Percentiles rank a stretch among this genome's conserved stretches.
These are phyloP conservation scores for Starmerella potacharoeniae DNA, from an alignment of 805 yeast species.

Conservation along the genomic window DNA sequence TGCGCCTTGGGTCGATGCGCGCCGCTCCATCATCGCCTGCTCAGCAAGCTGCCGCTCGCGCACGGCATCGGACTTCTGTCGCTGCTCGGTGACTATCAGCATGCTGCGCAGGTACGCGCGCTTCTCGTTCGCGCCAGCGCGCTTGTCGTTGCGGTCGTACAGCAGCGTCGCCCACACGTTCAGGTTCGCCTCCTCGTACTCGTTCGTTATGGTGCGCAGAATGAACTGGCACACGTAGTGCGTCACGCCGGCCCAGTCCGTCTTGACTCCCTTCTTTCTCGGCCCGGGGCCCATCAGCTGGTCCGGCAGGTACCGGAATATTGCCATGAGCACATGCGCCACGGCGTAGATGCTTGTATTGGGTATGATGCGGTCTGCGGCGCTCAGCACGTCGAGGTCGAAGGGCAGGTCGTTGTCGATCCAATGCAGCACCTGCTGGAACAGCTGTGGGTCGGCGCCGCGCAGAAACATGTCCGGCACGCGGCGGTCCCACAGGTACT, in stretches of 20 bases:
- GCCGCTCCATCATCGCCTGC: background rate
- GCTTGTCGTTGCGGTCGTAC: conserved; percentile 15
- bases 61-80: background rate
- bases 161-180: conserved; percentile 16
- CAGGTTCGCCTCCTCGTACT: conserved; percentile 3
- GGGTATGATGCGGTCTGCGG: conserved; percentile 24
- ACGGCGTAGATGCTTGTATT: conserved; percentile 36
- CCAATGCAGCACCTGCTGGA: conserved; percentile 28
- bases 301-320: conserved; percentile 17
- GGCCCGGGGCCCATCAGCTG: conserved; percentile 16
- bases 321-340: conserved; percentile 22
- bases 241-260: background rate
- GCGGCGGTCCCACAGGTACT: conserved; percentile 26
- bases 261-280: conserved; percentile 1
- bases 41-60: background rate
- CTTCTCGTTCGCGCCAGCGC: conserved; percentile 16
- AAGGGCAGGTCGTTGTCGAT: conserved; percentile 28
- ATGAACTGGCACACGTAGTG: conserved; percentile 9
- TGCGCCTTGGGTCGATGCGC: background rate
- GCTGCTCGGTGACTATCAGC: conserved; percentile 7
- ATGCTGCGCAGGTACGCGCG: conserved; percentile 15
- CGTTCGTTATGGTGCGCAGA: background rate
- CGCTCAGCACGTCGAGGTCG: conserved; percentile 25
- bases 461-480: conserved; percentile 21
- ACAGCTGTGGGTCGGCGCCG: conserved; percentile 19